phyloP scores from a whole-genome alignment of 345 rosid genomes.

The Carallia pectinifolia region DNA sequence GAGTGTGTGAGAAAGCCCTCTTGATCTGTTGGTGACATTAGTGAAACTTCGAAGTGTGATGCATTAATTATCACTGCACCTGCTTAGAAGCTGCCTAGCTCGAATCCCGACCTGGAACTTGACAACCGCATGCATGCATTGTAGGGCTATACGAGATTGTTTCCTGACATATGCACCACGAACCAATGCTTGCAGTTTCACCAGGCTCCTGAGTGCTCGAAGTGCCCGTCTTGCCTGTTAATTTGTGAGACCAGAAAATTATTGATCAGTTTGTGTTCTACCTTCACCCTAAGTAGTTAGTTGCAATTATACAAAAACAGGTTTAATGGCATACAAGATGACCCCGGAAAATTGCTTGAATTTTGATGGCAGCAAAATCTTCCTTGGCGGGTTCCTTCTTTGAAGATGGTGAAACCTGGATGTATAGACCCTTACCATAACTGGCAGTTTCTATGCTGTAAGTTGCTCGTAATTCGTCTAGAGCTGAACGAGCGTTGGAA shows the following conservation, averaged over 20 bases:
- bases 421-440: background rate
- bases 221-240: conserved; percentile 71
- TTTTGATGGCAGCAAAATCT: conserved; percentile 59
- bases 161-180: conserved; percentile 69
- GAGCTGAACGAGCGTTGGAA: conserved; percentile 19
- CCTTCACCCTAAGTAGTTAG: background rate
- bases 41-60: too few species aligned
- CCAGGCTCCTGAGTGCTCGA: conserved; percentile 69
- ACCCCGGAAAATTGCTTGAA: conserved; percentile 81
- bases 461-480: conserved; percentile 3
- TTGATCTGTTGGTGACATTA: background rate
- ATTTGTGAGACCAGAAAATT: background rate
- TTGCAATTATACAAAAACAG: background rate
- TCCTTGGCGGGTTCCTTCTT: conserved; percentile 25
- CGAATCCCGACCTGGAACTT: conserved; percentile 74
- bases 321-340: conserved; percentile 52
- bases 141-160: conserved; percentile 66
- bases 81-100: conserved; percentile 62
- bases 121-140: conserved; percentile 73
- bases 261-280: background rate
- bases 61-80: conserved; percentile 6
- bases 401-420: background rate
- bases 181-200: conserved; percentile 75
- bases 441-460: background rate
- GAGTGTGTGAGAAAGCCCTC: background rate